Evolutionary conservation across 78 protist genomes (phyloP).

Genomic region (Guillardia theta): DNA sequence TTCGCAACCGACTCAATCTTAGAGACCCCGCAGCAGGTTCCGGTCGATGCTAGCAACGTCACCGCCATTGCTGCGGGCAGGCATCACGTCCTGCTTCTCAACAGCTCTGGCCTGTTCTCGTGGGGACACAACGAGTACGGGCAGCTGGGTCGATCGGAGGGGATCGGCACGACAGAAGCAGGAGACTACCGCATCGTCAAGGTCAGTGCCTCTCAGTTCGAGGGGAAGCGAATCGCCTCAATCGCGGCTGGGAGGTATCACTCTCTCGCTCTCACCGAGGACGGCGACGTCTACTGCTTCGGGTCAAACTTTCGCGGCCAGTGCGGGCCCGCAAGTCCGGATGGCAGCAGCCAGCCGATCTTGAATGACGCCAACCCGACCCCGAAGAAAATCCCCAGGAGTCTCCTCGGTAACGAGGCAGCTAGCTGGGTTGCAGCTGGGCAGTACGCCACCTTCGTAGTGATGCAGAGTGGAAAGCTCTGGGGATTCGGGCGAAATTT

Average conservation of each 20-base stretch:
- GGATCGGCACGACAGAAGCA: neutral
- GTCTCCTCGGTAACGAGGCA: neutral
- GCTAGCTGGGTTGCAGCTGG: neutral
- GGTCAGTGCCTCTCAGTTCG: neutral
- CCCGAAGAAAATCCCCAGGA: neutral
- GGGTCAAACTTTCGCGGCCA: constrained; percentile 11
- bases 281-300: neutral
- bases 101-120: no score
- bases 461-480: neutral
- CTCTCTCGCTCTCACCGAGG: neutral
- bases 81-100: neutral
- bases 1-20: neutral
- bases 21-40: no score
- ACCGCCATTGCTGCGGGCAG: neutral
- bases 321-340: neutral
- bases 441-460: neutral
- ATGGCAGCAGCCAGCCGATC: neutral
- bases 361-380: neutral
- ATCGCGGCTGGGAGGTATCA: neutral
- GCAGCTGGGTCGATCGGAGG: neutral
- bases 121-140: neutral
- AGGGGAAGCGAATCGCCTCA: neutral
- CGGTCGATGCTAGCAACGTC: neutral
- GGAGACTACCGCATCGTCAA: neutral
- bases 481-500: constrained; percentile 19